Base-by-base conservation (phyloP, 2,329 filamentous ascomycete species). In the Diatrype stigma region DNA sequence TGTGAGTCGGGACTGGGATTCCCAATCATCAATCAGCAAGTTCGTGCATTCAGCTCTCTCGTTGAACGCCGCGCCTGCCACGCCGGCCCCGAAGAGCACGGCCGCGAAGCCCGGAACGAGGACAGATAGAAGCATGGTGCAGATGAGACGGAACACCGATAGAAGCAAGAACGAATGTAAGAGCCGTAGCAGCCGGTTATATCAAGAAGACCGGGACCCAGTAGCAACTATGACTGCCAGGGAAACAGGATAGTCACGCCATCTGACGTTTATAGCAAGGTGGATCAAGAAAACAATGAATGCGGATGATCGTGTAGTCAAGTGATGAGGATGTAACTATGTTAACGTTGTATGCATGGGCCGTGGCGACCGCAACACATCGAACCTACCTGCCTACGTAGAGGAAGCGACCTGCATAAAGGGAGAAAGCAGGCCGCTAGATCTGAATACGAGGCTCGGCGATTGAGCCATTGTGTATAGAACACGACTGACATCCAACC, bases 1-100 rank as follows among this genome's bases (percentile, higher is more conserved):
- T 1, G 78, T 81, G 48, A 84, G 65, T 28, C 81, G 78, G 6
- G 81, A 84, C 61, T 85, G 81, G 8, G 81, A 84, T 49, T 72
- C 73, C 74, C 78, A 85, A 67, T 85, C 81, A 55, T 85, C 81
- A 49, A 84, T 72, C 23, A 81, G 61, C 6, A 79, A 26, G 10
- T 44, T 44, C 22, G 11, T 23, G n/a, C 40, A 44, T 12, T 44
- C 40, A 12, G 34, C 34, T 17, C 34, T 37, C 34, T 17, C 16
- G n/a, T 12, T 12, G 34, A 7, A 17, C n/a, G 37, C 37, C 19
- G 47, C 47, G 23, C 22, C 28, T 11, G 35, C 46, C 1, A n/a
- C 22, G 26, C 22, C 37, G n/a, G n/a, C n/a, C 4, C 46, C 22
- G 40, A 47, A 37, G 22, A 37, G 23, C 6, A 22, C 19, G 8